Evolutionary conservation across 306 rosid species (phyloP).

Genomic region (Ammopiptanthus mongolicus): DNA sequence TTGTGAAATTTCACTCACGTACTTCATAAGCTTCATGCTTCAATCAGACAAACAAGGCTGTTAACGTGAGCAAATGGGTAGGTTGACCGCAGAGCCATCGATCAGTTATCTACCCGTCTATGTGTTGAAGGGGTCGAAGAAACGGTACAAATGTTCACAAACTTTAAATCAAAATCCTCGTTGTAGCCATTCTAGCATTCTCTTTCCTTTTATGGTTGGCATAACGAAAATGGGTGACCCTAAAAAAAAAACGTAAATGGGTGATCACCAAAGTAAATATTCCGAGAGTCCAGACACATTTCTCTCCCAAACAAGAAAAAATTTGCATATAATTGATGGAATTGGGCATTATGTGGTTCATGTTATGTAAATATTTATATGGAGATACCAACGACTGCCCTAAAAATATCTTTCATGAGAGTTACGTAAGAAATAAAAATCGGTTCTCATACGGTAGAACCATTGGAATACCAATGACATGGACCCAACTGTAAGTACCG

Average conservation of each 20-base stretch:
- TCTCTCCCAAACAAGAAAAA: neutral
- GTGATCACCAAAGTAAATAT: neutral
- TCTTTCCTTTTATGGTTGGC: neutral
- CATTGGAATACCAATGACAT: no score
- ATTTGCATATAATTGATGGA: neutral
- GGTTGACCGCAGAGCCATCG: neutral
- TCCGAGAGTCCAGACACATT: neutral
- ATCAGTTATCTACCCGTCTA: no score
- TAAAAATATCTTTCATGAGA: no score
- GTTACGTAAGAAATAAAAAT: no score
- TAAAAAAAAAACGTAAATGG: neutral
- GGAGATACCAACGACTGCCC: no score
- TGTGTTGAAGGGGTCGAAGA: no score
- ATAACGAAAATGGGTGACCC: no score
- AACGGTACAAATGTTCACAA: neutral
- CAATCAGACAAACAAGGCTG: neutral
- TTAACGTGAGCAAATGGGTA: neutral
- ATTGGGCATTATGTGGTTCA: neutral
- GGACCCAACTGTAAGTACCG: no score
- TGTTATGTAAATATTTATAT: neutral
- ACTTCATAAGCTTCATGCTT: neutral
- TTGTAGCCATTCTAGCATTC: neutral
- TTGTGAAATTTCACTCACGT: neutral
- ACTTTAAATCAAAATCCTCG: neutral
- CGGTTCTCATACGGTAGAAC: no score